These are phyloP conservation scores for Malassezia arunalokei DNA, from an alignment of 1,284 basidiomycete genomes.

Conservation along the genomic window DNA sequence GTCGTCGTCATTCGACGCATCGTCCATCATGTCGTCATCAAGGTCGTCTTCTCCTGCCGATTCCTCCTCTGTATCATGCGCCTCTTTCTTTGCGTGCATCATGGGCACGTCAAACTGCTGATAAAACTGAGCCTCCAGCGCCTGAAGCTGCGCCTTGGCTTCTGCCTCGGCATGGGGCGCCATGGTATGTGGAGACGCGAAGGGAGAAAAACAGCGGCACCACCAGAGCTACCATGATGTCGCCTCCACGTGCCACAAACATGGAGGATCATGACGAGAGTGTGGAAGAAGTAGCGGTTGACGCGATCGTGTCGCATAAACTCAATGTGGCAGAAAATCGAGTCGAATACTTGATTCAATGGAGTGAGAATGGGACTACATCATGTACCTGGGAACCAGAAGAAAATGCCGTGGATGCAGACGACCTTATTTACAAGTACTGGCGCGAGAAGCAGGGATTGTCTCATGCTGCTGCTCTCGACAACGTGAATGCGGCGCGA, in stretches of 20 bases:
- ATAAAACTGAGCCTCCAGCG: constrained; percentile 13
- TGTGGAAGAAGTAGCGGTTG: constrained; percentile 5
- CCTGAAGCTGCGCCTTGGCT: constrained; percentile 8
- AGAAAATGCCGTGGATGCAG: constrained; percentile 5
- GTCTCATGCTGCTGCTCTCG: neutral
- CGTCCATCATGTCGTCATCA: neutral
- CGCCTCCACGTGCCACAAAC: neutral
- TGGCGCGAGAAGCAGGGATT: neutral
- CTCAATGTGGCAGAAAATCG: constrained; percentile 1
- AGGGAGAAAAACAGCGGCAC: too few relatives aligned
- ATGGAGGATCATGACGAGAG: neutral
- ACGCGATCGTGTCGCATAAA: constrained; percentile 2
- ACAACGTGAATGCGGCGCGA: neutral
- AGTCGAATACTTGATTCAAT: constrained; percentile 10
- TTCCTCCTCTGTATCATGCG: neutral
- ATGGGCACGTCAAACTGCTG: constrained; percentile 7
- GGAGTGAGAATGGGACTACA: neutral
- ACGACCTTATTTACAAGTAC: constrained; percentile 6
- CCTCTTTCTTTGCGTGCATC: neutral
- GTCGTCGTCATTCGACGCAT: neutral
- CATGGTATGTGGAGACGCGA: too few relatives aligned
- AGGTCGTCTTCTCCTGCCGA: neutral
- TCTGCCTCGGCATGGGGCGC: too few relatives aligned
- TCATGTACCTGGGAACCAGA: constrained; percentile 7
- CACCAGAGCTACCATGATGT: too few relatives aligned